Evolutionary conservation across 495 filamentous ascomycete genomes (phyloP), one percentile per base, ranked within the genome.

Genomic region (Penicillium manginii): DNA sequence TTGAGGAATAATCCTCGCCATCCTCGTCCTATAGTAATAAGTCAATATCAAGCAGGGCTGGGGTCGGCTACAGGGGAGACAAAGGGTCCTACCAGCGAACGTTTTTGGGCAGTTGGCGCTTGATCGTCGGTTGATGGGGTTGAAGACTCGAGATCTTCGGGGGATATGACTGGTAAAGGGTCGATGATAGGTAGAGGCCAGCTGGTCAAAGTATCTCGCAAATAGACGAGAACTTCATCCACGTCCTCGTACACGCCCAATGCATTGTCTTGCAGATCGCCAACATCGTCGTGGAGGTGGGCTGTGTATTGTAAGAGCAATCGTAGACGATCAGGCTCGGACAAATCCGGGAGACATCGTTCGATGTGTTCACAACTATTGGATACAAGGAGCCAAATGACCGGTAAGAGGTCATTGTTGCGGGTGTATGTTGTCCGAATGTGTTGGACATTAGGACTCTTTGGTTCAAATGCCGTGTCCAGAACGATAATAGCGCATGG

Each of bases 311-410:
- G 71, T 18, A 82, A 60, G 8, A 82, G 61, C 33, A 74, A 55
- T 12, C 65, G 70, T 31, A 83, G 57, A 49, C 76, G 73, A 45
- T 78, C 71, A 1, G 66, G 43, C 31, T 66, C 67, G 1, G 73
- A 59, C 32, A 81, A 40, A n/a, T 75, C 62, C 5, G 82, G 76
- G 21, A 84, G 66, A 54, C 81, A 84, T 37, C 74, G 70, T 54
- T 81, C 76, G 39, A 86, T 74, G 57, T 87, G 84, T 60, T 87
- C 84, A 48, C 80, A 77, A 4, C 82, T 77, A 55, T 81, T 83
- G 32, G 79, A 73, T 8, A 86, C 72, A 11, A 86, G 56, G 10
- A 86, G 67, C 56, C 79, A 74, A 26, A 86, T 72, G n/a, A 84
- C 73, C 2, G 82, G 82, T 17, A 81, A 62, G 43, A 78, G 66